Evolutionary conservation across 495 filamentous ascomycete genomes (phyloP).

Genomic region (Aeminium ludgeri): DNA sequence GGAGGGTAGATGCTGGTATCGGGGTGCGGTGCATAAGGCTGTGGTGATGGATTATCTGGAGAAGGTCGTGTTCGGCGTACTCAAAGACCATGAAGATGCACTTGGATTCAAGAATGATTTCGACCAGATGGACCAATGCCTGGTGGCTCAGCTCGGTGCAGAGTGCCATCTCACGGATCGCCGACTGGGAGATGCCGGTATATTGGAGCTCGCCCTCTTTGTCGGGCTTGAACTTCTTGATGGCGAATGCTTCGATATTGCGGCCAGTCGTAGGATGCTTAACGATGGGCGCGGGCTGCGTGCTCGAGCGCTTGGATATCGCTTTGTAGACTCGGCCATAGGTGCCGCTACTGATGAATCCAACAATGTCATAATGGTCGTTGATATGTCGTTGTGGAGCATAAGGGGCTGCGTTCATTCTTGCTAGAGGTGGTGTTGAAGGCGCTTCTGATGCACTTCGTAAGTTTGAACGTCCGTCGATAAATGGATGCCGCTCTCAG

Average conservation of each 20-base stretch:
- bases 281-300: not conserved
- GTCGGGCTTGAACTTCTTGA: constrained; percentile 82
- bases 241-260: constrained; percentile 11
- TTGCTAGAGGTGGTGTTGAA: constrained; percentile 10
- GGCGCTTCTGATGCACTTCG: constrained; percentile 14
- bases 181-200: constrained; percentile 93
- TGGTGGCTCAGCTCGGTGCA: constrained; percentile 81
- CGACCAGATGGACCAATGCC: constrained; percentile 80
- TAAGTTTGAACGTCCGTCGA: not conserved
- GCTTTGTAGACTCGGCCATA: constrained; percentile 99
- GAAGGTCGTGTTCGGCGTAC: constrained; percentile 90
- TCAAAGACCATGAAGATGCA: constrained; percentile 99
- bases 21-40: constrained; percentile 70
- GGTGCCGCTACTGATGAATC: constrained; percentile 97
- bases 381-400: constrained; percentile 37
- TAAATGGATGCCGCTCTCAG: no score
- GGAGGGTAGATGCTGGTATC: constrained; percentile 76
- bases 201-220: constrained; percentile 96
- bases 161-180: constrained; percentile 95
- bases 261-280: constrained; percentile 8
- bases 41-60: constrained; percentile 98
- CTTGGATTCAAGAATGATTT: constrained; percentile 96
- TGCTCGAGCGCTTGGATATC: constrained; percentile 40
- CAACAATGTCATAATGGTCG: constrained; percentile 86
- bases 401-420: constrained; percentile 12